Evolutionary conservation across 1,139 yeast genomes (phyloP), one percentile per base, ranked within the genome.

Genomic region (Lodderomyces parapsilosis): DNA sequence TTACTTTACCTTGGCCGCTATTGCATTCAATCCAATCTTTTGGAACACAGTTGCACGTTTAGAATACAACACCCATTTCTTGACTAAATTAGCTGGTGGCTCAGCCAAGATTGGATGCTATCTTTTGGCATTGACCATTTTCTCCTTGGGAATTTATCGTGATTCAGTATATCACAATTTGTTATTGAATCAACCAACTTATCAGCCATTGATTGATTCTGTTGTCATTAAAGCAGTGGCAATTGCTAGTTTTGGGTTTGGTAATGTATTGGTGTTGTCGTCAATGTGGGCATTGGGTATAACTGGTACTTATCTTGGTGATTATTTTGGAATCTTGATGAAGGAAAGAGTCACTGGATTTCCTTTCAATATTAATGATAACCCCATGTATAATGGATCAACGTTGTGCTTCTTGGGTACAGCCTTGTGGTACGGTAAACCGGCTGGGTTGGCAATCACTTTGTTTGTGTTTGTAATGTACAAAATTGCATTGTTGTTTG

Each of bases 331-430:
- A 1, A 91, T 93, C 57, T 77, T 93, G 57, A 93, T 91, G 95
- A 81, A 81, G 50, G 81, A 86, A 51, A 78, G 96, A 58, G 96
- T 93, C 48, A 85, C 94, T n/a, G 83, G 86, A 1, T 93, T 93
- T 75, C 99, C 99, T 18, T 93, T 93, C 75, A 91, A 84, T 56
- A 79, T 90, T 47, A 79, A 85, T 53, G 85, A 88, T 58, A 93
- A 93, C 63, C 99, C 99, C 49, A 93, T 93, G 99, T 93, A 93
- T 66, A 86, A 86, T 59, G 99, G 99, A 18, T 86, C 96, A 6
- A 79, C 93, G 22, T 70, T 93, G 54, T 82, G 95, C 44, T 93
- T 93, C 72, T 70, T 93, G 60, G 99, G 96, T 35, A 84, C 95
- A 37, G 94, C 96, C 2, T 71, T 93, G 53, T 86, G 86, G 80